Evolutionary conservation across 495 filamentous ascomycete genomes (phyloP).

Genomic region (Amphirosellinia nigrospora): DNA sequence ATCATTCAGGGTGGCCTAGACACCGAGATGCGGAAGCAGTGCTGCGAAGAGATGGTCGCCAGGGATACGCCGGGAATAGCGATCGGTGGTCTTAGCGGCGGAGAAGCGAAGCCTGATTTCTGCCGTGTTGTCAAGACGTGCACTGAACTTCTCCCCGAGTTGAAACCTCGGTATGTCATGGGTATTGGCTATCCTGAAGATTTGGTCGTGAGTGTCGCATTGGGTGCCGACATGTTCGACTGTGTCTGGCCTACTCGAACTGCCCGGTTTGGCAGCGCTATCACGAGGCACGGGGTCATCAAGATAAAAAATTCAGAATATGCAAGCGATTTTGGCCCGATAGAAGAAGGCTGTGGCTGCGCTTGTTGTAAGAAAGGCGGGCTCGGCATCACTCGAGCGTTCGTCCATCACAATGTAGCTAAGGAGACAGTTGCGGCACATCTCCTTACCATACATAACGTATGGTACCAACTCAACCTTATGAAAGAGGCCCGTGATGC

Average conservation of each 20-base stretch:
- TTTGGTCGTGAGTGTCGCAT: constrained; percentile 84
- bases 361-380: constrained; percentile 77
- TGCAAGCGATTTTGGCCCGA: constrained; percentile 78
- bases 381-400: constrained; percentile 85
- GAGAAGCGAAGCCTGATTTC: constrained; percentile 66
- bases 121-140: constrained; percentile 79
- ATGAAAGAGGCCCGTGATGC: constrained; percentile 78
- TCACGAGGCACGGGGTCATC: constrained; percentile 78
- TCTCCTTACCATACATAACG: constrained; percentile 93
- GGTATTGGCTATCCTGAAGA: constrained; percentile 97
- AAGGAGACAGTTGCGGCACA: constrained; percentile 98
- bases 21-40: constrained; percentile 83
- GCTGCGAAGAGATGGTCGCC: constrained; percentile 87
- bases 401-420: constrained; percentile 85
- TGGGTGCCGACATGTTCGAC: constrained; percentile 99
- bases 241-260: constrained; percentile 98
- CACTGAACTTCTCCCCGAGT: constrained; percentile 81
- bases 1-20: constrained; percentile 97
- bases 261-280: constrained; percentile 92
- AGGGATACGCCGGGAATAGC: constrained; percentile 95
- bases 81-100: constrained; percentile 91
- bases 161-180: constrained; percentile 98
- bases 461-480: constrained; percentile 83
- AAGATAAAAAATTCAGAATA: constrained; percentile 82
- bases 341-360: constrained; percentile 83